phyloP scores from a whole-genome alignment of 108 stramenopile genomes.

The Conticribra guillardii region DNA sequence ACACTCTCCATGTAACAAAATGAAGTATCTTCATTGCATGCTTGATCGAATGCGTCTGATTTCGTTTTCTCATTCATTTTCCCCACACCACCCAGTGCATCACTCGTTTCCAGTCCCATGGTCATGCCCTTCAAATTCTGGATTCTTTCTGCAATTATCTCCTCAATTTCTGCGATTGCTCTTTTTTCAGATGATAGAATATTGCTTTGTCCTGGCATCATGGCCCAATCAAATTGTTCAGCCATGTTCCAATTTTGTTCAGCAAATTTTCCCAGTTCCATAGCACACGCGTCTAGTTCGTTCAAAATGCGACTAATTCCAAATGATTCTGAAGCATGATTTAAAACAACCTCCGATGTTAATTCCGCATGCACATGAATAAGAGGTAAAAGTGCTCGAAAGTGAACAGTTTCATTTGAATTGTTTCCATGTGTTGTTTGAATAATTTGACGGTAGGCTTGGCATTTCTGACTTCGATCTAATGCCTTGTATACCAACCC shows the following conservation, averaged over 20 bases:
- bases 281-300: slow-evolving; percentile 40
- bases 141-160: slow-evolving; percentile 35
- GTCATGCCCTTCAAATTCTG: slow-evolving; percentile 22
- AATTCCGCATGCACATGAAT: slow-evolving; percentile 35
- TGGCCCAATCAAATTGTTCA: slow-evolving; percentile 39
- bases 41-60: no score
- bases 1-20: slow-evolving; percentile 4
- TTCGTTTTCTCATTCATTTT: background rate
- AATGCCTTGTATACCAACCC: slow-evolving; percentile 38
- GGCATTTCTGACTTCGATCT: slow-evolving; percentile 24
- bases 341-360: slow-evolving; percentile 34
- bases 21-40: no score
- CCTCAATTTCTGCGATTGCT: slow-evolving; percentile 50
- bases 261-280: slow-evolving; percentile 40
- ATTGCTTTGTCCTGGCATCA: slow-evolving; percentile 27
- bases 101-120: background rate
- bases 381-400: slow-evolving; percentile 42
- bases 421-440: slow-evolving; percentile 1
- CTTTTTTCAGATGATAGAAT: slow-evolving; percentile 34
- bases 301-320: slow-evolving; percentile 31
- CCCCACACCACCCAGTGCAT: background rate
- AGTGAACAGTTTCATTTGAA: no score
- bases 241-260: slow-evolving; percentile 50
- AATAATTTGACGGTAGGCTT: slow-evolving; percentile 17
- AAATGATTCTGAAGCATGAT: slow-evolving; percentile 30